These are phyloP conservation scores for Saccharum spontaneum DNA, from an alignment of 176 grass and related monocot genomes.

Conservation along the genomic window DNA sequence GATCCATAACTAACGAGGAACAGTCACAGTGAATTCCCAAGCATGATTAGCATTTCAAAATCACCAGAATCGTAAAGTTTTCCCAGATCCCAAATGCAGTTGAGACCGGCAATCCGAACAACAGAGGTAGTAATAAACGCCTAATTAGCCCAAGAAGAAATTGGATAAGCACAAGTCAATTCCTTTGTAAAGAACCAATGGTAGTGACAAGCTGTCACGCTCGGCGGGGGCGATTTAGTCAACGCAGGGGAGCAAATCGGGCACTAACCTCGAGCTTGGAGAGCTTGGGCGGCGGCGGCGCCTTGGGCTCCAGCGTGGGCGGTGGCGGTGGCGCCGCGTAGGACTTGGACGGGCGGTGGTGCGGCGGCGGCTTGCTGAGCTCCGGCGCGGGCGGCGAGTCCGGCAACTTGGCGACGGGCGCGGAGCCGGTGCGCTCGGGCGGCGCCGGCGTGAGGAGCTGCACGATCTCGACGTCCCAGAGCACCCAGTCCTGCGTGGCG, in stretches of 20 bases:
- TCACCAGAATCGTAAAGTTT: no score
- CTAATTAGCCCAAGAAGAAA: not conserved
- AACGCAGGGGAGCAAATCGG: not conserved
- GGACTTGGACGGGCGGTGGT: conserved; percentile 35
- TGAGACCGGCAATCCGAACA: not conserved
- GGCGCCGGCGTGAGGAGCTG: conserved; percentile 52
- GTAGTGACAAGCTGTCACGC: not conserved
- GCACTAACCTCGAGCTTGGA: conserved; percentile 39
- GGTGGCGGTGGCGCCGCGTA: not conserved
- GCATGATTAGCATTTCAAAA: not conserved
- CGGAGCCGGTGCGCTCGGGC: not conserved
- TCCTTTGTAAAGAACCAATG: not conserved
- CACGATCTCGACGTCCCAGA: conserved; percentile 93
- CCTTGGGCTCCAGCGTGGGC: not conserved
- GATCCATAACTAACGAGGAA: no score
- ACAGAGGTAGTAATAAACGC: not conserved
- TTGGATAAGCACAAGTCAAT: conserved; percentile 30
- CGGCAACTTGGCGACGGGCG: not conserved
- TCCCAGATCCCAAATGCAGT: not conserved
- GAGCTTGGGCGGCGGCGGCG: not conserved
- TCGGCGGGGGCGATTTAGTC: not conserved
- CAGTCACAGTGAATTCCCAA: no score
- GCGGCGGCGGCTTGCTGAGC: conserved; percentile 23
- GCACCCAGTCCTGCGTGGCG: conserved; percentile 80
- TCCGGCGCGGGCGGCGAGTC: conserved; percentile 31